phyloP scores from a whole-genome alignment of 768 basidiomycete species.

The Cystofilobasidium ferigula region DNA sequence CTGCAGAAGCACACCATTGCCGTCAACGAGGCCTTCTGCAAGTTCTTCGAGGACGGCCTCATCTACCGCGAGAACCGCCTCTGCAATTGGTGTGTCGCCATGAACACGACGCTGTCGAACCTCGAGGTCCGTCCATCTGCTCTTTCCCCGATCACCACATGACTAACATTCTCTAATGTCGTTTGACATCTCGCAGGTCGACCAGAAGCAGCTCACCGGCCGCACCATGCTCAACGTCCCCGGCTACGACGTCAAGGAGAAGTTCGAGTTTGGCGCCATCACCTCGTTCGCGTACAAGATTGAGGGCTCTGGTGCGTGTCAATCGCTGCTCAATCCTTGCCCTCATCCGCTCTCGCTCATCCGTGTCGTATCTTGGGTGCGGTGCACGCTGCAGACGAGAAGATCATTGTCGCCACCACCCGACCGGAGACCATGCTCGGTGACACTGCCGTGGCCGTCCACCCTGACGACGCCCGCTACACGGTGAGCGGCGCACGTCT shows the following conservation, averaged over 20 bases:
- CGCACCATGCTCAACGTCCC: slow-evolving; percentile 79
- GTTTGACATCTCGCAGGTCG: slow-evolving; percentile 50
- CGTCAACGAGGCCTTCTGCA: slow-evolving; percentile 82
- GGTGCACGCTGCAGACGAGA: slow-evolving; percentile 58
- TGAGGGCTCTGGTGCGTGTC: slow-evolving; percentile 63
- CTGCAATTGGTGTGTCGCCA: slow-evolving; percentile 92
- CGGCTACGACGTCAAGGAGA: slow-evolving; percentile 88
- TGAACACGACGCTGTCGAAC: slow-evolving; percentile 97
- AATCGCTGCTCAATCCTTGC: background rate
- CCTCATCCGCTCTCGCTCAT: background rate
- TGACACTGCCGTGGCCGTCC: slow-evolving; percentile 92
- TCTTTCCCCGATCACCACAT: background rate
- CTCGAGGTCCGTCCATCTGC: slow-evolving; percentile 55
- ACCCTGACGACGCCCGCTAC: slow-evolving; percentile 84
- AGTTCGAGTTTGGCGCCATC: slow-evolving; percentile 92
- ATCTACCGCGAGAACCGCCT: slow-evolving; percentile 91
- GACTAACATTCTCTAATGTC: background rate
- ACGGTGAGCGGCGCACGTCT: no score
- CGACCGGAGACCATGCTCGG: slow-evolving; percentile 98
- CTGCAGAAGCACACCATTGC: slow-evolving; percentile 59
- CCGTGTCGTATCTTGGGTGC: background rate
- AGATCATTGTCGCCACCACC: slow-evolving; percentile 86
- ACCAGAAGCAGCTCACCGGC: slow-evolving; percentile 77
- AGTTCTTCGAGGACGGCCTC: slow-evolving; percentile 78
- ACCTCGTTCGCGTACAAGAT: slow-evolving; percentile 92